phyloP scores from a whole-genome alignment of 495 filamentous ascomycete genomes.

The Aspergillus leporis region DNA sequence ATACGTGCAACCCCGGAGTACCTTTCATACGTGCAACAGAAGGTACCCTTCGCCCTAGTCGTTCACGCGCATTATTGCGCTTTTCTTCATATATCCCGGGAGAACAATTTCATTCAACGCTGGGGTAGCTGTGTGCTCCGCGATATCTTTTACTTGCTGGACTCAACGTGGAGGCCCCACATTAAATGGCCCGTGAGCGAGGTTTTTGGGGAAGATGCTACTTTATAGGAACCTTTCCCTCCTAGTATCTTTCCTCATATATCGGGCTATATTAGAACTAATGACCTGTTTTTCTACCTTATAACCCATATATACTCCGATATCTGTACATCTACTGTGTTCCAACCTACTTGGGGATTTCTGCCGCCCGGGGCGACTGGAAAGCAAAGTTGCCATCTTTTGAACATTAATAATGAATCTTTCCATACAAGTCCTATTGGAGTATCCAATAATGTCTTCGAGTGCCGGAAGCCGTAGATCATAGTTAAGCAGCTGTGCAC shows the following conservation, averaged over 20 bases:
- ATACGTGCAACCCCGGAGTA: slow-evolving; percentile 17
- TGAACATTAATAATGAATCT: no score
- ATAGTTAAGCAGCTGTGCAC: no score
- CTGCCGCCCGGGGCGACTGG: no score
- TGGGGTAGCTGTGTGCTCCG: slow-evolving; percentile 24
- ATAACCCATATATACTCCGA: no score
- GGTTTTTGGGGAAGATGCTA: slow-evolving; percentile 6
- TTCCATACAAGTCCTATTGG: no score
- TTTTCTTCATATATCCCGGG: slow-evolving; percentile 23
- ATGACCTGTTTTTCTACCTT: not conserved
- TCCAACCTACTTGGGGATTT: no score
- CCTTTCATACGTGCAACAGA: slow-evolving; percentile 17
- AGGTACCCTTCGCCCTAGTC: slow-evolving; percentile 24
- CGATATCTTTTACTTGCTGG: slow-evolving; percentile 19
- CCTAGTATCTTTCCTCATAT: not conserved
- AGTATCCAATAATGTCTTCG: no score
- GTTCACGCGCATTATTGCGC: slow-evolving; percentile 29
- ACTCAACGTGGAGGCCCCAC: slow-evolving; percentile 21
- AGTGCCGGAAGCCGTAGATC: no score
- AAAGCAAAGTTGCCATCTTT: no score
- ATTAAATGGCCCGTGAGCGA: slow-evolving; percentile 19
- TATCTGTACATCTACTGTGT: no score
- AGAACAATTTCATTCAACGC: slow-evolving; percentile 23
- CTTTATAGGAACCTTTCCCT: not conserved
- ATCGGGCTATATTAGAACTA: not conserved